Percentiles rank a stretch among this genome's conserved stretches.
These are phyloP conservation scores for Pleurotus tuoliensis DNA, from an alignment of 768 basidiomycete species.

Conservation along the genomic window DNA sequence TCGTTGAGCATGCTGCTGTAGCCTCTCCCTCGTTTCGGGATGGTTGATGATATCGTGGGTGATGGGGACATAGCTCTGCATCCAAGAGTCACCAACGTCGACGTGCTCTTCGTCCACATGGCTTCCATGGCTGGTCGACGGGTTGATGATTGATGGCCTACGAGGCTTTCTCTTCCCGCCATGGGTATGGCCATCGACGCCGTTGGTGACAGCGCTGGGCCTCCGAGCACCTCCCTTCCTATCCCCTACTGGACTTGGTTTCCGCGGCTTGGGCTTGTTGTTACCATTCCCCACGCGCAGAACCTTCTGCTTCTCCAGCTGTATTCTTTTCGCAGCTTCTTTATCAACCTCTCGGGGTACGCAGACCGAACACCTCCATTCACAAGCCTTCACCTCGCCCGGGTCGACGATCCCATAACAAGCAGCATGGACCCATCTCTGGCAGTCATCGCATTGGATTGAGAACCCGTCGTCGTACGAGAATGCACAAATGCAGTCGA, in stretches of 20 bases:
- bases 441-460: slow-evolving; percentile 81
- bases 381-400: slow-evolving; percentile 52
- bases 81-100: slow-evolving; percentile 46
- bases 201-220: slow-evolving; percentile 31
- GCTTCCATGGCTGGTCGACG: slow-evolving; percentile 15
- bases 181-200: slow-evolving; percentile 32
- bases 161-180: slow-evolving; percentile 22
- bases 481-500: slow-evolving; percentile 73
- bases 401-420: slow-evolving; percentile 65
- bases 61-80: slow-evolving; percentile 44
- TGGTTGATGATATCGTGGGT: slow-evolving; percentile 40
- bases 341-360: slow-evolving; percentile 44
- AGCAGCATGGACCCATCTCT: slow-evolving; percentile 79
- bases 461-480: slow-evolving; percentile 79
- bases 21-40: slow-evolving; percentile 40
- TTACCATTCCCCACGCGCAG: slow-evolving; percentile 16
- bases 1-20: slow-evolving; percentile 54
- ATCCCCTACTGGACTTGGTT: slow-evolving; percentile 20
- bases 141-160: slow-evolving; percentile 18
- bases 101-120: slow-evolving; percentile 42
- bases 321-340: slow-evolving; percentile 42
- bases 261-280: slow-evolving; percentile 19
- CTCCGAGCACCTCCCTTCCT: slow-evolving; percentile 28
- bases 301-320: slow-evolving; percentile 33
- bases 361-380: slow-evolving; percentile 76